A percentile compares a stretch with the other conserved stretches of the same genome.
These are phyloP conservation scores for Umbelopsis sp. DNA, from an alignment of 192 early-diverging fungal genomes.

Conservation along the genomic window DNA sequence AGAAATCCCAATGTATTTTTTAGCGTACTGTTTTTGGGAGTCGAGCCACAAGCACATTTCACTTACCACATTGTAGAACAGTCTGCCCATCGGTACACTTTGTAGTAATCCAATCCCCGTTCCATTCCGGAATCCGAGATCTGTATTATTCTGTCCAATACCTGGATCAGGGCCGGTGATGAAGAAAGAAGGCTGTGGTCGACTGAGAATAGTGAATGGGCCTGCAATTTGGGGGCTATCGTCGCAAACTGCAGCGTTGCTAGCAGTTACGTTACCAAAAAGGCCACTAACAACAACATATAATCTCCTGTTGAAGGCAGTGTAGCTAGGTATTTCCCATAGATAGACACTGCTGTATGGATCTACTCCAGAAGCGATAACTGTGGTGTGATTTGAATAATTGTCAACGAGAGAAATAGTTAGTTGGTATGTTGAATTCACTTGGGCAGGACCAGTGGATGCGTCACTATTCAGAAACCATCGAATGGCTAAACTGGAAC, in stretches of 20 bases:
- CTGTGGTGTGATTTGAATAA: background rate
- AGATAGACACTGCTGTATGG: constrained; percentile 19
- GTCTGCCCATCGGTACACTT: constrained; percentile 10
- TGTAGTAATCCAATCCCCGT: background rate
- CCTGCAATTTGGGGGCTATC: constrained; percentile 11
- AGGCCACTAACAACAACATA: constrained; percentile 7
- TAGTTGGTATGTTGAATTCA: background rate
- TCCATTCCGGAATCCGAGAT: background rate
- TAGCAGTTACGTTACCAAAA: background rate
- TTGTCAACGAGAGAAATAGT: constrained; percentile 9
- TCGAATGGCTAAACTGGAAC: constrained; percentile 2
- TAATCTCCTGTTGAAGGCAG: background rate
- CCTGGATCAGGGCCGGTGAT: constrained; percentile 23
- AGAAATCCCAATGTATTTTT: background rate
- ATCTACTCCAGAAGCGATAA: constrained; percentile 8
- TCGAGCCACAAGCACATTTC: background rate
- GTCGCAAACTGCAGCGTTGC: background rate
- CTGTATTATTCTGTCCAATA: background rate
- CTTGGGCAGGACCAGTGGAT: background rate
- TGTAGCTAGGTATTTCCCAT: constrained; percentile 9
- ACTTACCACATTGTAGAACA: constrained; percentile 23
- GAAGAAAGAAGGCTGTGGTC: constrained; percentile 12
- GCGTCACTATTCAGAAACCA: background rate
- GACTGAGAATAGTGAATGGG: constrained; percentile 18
- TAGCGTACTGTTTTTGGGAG: constrained; percentile 1